Base-by-base conservation (phyloP, 768 basidiomycete species). In the Solioccasus polychromus region DNA sequence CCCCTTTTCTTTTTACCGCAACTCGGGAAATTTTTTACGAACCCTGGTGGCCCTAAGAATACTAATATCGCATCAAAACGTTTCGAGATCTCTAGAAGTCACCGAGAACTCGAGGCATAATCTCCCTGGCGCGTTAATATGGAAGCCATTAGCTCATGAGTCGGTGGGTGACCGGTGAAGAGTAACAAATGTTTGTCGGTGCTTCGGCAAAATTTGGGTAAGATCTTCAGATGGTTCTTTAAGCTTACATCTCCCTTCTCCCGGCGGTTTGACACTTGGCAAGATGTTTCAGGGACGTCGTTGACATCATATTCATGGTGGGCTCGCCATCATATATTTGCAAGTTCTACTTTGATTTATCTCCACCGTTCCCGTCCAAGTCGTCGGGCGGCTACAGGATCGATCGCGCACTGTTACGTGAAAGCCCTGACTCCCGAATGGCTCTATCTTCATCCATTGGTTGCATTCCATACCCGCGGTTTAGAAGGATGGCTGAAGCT, bases 261-360 rank as follows among this genome's bases (percentile, higher is more conserved):
- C 61, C 55, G 61, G 53, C 55, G 53, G 59, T 52, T 39, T 45
- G 45, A 44, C 45, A 29, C 25, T 36, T 52, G 49, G 32, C 38
- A 35, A 44, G 46, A 57, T 41, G 43, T 48, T 40, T 48, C 53
- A 62, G 60, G 60, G 51, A 50, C 60, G 32, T 29, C 51, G 46
- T 47, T 45, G 43, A 55, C 52, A 49, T 58, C 49, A 53, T 28
- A 42, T 49, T 60, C 45, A 37, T 51, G 39, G 28, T 48, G 44
- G 58, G 57, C 52, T 51, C 46, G 50, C 55, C 47, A 47, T 40
- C 48, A 63, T 63, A 42, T 20, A 22, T 44, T 49, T 41, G 14
- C 40, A 39, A 40, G 42, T 62, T 62, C 60, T 53, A 19, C 35
- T 48, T 61, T 62, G 61, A 28, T 60, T 60, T 44, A 18, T 19